Percentiles rank a stretch among this genome's conserved stretches.
Conservation (phyloP, 257 asterid species). For the Marsdenia floribunda region DNA sequence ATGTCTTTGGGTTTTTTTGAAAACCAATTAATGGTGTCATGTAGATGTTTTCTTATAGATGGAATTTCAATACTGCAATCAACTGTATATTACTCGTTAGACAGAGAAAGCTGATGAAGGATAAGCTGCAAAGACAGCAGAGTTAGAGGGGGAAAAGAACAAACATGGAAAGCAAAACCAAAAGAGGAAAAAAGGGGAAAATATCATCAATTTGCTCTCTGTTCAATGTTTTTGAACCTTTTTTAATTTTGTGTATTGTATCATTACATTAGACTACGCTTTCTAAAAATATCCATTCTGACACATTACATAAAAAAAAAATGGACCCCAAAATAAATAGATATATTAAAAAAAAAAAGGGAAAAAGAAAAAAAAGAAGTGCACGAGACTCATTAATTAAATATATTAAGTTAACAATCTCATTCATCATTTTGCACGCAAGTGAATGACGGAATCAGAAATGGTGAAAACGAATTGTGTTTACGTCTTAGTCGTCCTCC, state of each 20-base stretch:
- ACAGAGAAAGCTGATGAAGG: conserved; percentile 8
- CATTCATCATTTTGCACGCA: too few relatives aligned
- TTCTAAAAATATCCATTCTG: background rate
- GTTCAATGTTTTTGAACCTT: conserved; percentile 9
- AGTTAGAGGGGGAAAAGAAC: background rate
- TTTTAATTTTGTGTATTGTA: too few relatives aligned
- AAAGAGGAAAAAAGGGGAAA: background rate
- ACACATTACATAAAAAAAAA: too few relatives aligned
- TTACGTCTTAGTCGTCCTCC: too few relatives aligned
- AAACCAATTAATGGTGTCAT: background rate
- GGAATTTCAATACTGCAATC: conserved; percentile 17
- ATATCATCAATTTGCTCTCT: conserved; percentile 1
- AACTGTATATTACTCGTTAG: conserved; percentile 18
- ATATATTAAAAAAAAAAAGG: too few relatives aligned
- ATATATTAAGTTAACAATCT: too few relatives aligned
- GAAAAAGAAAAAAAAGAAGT: too few relatives aligned
- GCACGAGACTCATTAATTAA: too few relatives aligned
- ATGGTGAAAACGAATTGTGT: too few relatives aligned
- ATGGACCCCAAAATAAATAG: too few relatives aligned
- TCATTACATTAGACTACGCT: background rate
- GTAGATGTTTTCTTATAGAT: background rate
- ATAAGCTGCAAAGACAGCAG: background rate
- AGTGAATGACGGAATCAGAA: too few relatives aligned
- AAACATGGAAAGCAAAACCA: background rate
- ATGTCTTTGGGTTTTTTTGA: background rate